Evolutionary conservation across 1,139 yeast genomes (phyloP).

Genomic region (Magnusiomyces ingens): DNA sequence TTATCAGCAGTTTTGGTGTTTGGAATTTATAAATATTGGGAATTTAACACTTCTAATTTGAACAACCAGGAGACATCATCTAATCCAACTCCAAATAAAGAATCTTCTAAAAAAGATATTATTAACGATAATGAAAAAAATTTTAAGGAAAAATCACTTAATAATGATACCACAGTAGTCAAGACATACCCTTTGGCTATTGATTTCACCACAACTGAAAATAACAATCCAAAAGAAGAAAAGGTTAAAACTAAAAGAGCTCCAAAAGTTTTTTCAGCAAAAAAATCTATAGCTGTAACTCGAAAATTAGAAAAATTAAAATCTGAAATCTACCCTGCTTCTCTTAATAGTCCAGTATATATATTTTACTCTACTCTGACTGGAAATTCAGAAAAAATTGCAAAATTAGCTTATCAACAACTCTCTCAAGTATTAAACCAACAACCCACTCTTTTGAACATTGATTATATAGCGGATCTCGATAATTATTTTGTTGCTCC

Average conservation of each 20-base stretch:
- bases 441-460: slow-evolving; percentile 53
- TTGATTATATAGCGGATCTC: slow-evolving; percentile 78
- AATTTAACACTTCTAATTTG: not conserved
- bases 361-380: slow-evolving; percentile 81
- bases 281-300: slow-evolving; percentile 14
- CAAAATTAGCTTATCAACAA: slow-evolving; percentile 38
- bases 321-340: slow-evolving; percentile 24
- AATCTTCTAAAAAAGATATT: not conserved
- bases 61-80: slow-evolving; percentile 3
- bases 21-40: slow-evolving; percentile 1
- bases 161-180: too few species aligned
- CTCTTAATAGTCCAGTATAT: slow-evolving; percentile 35
- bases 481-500: slow-evolving; percentile 74
- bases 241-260: slow-evolving; percentile 11
- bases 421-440: slow-evolving; percentile 31
- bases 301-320: slow-evolving; percentile 25
- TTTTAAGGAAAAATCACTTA: too few species aligned
- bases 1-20: slow-evolving; percentile 8
- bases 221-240: slow-evolving; percentile 12
- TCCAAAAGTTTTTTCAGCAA: slow-evolving; percentile 25
- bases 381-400: slow-evolving; percentile 71
- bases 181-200: slow-evolving; percentile 30
- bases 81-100: not conserved
- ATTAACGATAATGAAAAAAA: slow-evolving; percentile 6
- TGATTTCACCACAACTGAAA: slow-evolving; percentile 38